Evolutionary conservation across 331 rosid species (phyloP).

Genomic region (Malus hybrid): DNA sequence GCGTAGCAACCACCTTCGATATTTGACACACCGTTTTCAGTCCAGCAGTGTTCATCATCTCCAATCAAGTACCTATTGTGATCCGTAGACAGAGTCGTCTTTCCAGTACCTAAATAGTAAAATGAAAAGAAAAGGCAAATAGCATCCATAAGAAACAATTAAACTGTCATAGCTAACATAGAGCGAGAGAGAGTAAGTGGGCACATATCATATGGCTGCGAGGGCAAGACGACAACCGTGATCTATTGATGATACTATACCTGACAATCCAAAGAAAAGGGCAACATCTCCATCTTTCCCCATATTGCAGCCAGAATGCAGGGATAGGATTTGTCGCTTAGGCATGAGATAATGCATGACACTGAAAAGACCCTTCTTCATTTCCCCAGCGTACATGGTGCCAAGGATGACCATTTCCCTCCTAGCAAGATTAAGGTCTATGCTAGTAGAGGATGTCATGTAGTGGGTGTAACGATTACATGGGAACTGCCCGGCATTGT

Average conservation of each 20-base stretch:
- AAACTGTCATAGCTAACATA: not conserved
- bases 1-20: slow-evolving; percentile 99
- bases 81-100: slow-evolving; percentile 89
- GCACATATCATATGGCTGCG: slow-evolving; percentile 27
- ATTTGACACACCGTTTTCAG: slow-evolving; percentile 78
- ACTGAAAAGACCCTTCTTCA: too few species aligned
- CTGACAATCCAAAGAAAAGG: not conserved
- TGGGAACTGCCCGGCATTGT: too few species aligned
- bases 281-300: too few species aligned
- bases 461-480: too few species aligned
- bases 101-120: slow-evolving; percentile 61
- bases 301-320: too few species aligned
- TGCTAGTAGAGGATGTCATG: too few species aligned
- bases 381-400: too few species aligned
- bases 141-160: not conserved
- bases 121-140: not conserved
- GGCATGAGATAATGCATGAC: too few species aligned
- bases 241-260: slow-evolving; percentile 25
- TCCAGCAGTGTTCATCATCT: slow-evolving; percentile 96
- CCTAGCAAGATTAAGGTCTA: too few species aligned
- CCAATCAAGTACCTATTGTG: slow-evolving; percentile 79
- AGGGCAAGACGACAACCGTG: slow-evolving; percentile 9
- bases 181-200: slow-evolving; percentile 6
- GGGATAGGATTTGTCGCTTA: too few species aligned
- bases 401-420: too few species aligned